A percentile compares a stretch with the other conserved stretches of the same genome.
Conservation (phyloP, 2,329 filamentous ascomycete species). For the Camillea tinctor region DNA sequence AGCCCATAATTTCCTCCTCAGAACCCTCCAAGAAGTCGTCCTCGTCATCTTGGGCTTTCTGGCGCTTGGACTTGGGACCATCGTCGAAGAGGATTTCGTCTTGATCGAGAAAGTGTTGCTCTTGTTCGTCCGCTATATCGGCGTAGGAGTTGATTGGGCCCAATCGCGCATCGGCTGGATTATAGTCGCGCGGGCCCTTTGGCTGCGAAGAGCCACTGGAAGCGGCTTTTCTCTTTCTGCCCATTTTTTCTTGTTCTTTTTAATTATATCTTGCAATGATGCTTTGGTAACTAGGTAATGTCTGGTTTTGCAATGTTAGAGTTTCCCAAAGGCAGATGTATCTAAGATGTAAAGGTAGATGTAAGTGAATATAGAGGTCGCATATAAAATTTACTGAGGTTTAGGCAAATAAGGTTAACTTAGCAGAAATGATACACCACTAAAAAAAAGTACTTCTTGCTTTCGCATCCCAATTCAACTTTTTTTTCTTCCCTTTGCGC, state of each 20-base stretch:
- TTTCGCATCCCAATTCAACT: conserved; percentile 3
- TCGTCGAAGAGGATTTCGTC: conserved; percentile 88
- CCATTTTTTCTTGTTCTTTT: conserved; percentile 38
- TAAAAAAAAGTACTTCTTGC: no score
- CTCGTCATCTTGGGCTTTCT: conserved; percentile 68
- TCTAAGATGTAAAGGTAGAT: background rate
- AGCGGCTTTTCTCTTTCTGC: conserved; percentile 70
- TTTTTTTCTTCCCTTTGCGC: conserved; percentile 12
- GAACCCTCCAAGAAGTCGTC: conserved; percentile 58
- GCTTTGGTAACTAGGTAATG: no score
- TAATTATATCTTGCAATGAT: no score
- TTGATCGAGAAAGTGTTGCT: conserved; percentile 85
- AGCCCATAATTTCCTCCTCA: conserved; percentile 60
- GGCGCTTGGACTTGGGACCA: conserved; percentile 73
- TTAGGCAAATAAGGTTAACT: no score
- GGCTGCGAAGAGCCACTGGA: conserved; percentile 45
- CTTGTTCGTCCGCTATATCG: conserved; percentile 89
- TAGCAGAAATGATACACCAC: background rate
- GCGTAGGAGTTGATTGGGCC: conserved; percentile 64
- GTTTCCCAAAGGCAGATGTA: background rate
- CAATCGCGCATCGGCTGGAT: conserved; percentile 61
- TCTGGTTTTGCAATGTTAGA: background rate
- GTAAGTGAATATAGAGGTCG: no score
- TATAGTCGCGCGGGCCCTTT: conserved; percentile 53
- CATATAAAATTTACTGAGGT: no score